Evolutionary conservation across 441 rosid genomes (phyloP), one percentile per base, ranked within the genome.

Genomic region (Daphne laureola): DNA sequence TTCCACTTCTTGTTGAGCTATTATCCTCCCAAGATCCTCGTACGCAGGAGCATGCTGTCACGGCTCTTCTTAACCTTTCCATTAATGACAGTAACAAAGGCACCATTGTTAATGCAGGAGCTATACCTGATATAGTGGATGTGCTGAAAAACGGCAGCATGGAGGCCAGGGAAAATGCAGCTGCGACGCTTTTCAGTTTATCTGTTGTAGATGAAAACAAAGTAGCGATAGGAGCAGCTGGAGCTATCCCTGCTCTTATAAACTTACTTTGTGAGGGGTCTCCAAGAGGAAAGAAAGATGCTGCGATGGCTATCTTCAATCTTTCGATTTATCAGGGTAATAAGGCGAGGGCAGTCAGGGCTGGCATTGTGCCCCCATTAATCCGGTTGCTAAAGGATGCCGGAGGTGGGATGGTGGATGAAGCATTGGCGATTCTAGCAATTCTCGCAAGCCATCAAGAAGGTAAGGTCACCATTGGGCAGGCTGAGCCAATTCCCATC

Each of bases 81-180:
- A 93, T 93, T 68, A 83, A 87, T 46, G 99, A 90, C 41, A 66
- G 73, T 52, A 93, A 93, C 83, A 93, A 93, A 63, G 99, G 86
- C 66, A 72, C 79, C 13, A 93, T 93, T 2, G 96, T 90, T 41
- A 85, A 87, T 31, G 94, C 96, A 0, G 99, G 97, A 64, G 97
- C 99, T 4, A 85, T 93, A 70, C 86, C 95, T 0, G 91, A 90
- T 60, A 87, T 93, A 52, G 97, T 93, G 8, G 86, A 82, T 45
- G 97, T 93, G 42, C 67, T 90, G 43, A 87, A 71, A 72, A 80
- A 67, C 8, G 97, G 96, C 55, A 90, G 99, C 79, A 90, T 87
- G 95, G 96, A 90, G 64, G 97, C 99, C 21, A 79, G 97, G 68
- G 99, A 93, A 74, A 93, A 93, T 62, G 99, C 99, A 12, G 99